Evolutionary conservation across 169 alveolate species (phyloP), one percentile per base, ranked within the genome.

Genomic region (Amoebophrya sp.): DNA sequence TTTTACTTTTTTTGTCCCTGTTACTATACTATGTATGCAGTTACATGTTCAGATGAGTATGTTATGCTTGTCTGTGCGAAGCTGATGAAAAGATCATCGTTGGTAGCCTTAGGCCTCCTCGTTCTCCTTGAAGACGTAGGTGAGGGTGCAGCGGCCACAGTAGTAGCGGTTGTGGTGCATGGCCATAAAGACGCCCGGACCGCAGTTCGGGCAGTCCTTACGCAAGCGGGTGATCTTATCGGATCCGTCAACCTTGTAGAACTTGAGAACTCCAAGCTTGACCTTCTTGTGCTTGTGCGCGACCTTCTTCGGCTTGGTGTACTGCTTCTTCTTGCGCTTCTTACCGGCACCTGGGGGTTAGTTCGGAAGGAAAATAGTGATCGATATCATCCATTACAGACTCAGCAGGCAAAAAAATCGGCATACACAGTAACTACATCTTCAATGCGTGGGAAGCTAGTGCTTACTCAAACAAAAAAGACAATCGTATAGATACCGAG

Each of bases 111-210:
- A 47, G 66, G 66, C 66, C 66, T 47, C 66, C 29, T 47, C 66
- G 18, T 18, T 18, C 66, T 47, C 66, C 29, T 18, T 47, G 18
- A 47, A 47, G 66, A 47, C 66, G 95, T 96, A 96, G 14, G 99
- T 97, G 91, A 95, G 94, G 77, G 98, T 98, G 95, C 99, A 98
- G 93, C 98, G 97, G 77, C 99, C 99, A 96, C 99, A 98, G 96
- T 98, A 97, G 92, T 96, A 97, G 94, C 99, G 98, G 97, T 98
- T 98, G 95, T 95, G 96, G 96, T 98, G 99, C 91, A 97, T 96
- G 35, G 99, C 99, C 99, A 98, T 98, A 96, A 98, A 98, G 77
- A 98, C 98, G 88, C 99, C 99, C 39, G 98, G 96, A 77, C 98
- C 99, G 94, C 99, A 98, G 77, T 96, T 92, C 54, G 98, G 99